Evolutionary conservation across 352 stramenopile genomes (phyloP), one percentile per base, ranked within the genome.

Genomic region (Saprolegnia parasitica): DNA sequence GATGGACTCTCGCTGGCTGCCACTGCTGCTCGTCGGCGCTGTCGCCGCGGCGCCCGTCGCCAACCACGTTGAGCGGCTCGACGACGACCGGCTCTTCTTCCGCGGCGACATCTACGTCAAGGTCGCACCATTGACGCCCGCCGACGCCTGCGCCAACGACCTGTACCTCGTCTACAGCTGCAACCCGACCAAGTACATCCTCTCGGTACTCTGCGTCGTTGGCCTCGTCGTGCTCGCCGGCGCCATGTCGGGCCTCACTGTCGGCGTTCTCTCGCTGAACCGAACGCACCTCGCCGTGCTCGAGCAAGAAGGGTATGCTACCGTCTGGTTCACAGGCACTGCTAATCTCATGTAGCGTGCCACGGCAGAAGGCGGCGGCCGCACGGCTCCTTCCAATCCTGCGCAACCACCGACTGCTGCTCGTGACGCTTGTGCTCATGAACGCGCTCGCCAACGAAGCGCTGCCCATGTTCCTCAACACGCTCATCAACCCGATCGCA

Each of bases 391-490:
- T 64, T n/a, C 56, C 56, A 16, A 11, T 64, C 40, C 18, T 64
- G 18, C 32, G 40, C 16, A 45, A 64, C 18, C 56, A 64, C 40
- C 56, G 56, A 54, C 20, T 64, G 11, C 16, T 64, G 21, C 40
- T 64, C 32, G 56, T 64, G 1, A 64, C 56, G 16, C 40, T 64
- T 23, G 56, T 64, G 11, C 11, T 64, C 32, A 64, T 64, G 56
- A 64, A 64, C 40, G 56, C 56, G 10, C 56, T 64, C 11, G 56
- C 56, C 10, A 64, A 64, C 40, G 56, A 64, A 64, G 56, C 56
- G 4, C 56, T 64, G 10, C 56, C 56, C 16, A 64, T 64, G 11
- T 64, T 64, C n/a, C 56, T 64, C 56, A 64, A 64, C 56, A 64
- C 56, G 56, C 40, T 64, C 1, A 64, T 64, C 56, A 64, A 64